These are phyloP conservation scores for Phytophthora pini DNA, from an alignment of 352 stramenopile species.

Conservation along the genomic window DNA sequence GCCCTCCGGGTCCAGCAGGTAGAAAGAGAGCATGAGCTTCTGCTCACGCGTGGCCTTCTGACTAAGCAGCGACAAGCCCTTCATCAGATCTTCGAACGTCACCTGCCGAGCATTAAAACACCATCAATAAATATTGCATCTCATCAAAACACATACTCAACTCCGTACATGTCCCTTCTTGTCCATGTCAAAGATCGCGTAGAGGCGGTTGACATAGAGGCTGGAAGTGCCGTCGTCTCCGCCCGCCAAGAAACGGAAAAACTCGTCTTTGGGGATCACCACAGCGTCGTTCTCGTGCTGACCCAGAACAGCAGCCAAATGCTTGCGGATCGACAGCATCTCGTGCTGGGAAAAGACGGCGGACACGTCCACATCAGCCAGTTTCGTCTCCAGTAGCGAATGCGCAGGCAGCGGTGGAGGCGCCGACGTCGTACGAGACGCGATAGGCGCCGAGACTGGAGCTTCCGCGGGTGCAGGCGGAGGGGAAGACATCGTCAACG, in stretches of 20 bases:
- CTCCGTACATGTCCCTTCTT: slow-evolving; percentile 66
- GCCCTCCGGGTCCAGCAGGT: slow-evolving; percentile 78
- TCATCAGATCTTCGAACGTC: slow-evolving; percentile 85
- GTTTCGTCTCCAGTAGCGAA: slow-evolving; percentile 70
- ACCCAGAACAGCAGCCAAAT: slow-evolving; percentile 69
- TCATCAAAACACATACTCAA: neutral
- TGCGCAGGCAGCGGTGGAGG: slow-evolving; percentile 29
- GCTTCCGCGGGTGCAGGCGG: slow-evolving; percentile 8
- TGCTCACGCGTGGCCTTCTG: slow-evolving; percentile 88
- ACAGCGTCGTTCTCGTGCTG: slow-evolving; percentile 77
- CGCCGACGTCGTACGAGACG: slow-evolving; percentile 19
- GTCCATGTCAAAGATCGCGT: slow-evolving; percentile 86
- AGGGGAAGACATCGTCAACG: neutral
- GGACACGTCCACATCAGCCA: slow-evolving; percentile 75
- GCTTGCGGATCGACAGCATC: slow-evolving; percentile 81
- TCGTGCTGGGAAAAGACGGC: slow-evolving; percentile 79
- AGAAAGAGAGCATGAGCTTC: slow-evolving; percentile 89
- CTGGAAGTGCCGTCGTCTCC: slow-evolving; percentile 70
- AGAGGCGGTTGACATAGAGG: slow-evolving; percentile 86
- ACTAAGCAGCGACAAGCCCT: slow-evolving; percentile 81
- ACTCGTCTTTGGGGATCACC: slow-evolving; percentile 86
- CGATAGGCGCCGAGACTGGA: slow-evolving; percentile 3
- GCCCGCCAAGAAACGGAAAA: slow-evolving; percentile 84
- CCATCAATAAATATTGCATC: neutral
- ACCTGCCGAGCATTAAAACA: slow-evolving; percentile 46